Conservation (phyloP, 495 filamentous ascomycete genomes). For the Pyrenopolyporus hunteri region DNA sequence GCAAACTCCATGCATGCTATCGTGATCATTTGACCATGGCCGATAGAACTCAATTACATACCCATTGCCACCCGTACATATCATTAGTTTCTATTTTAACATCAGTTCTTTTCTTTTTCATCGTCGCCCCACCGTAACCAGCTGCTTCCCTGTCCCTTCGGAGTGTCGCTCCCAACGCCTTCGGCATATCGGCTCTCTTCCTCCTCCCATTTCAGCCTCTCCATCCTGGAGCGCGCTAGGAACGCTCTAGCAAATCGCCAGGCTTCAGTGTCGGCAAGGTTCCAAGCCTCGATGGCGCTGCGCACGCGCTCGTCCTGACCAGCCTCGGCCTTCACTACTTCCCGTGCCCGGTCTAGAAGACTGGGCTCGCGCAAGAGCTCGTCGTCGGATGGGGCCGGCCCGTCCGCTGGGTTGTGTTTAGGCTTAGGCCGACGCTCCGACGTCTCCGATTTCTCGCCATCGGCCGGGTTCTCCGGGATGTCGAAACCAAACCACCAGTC, state of each 20-base stretch:
- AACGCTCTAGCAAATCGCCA: slow-evolving; percentile 90
- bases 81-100: slow-evolving; percentile 29
- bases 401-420: slow-evolving; percentile 50
- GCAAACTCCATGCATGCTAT: slow-evolving; percentile 39
- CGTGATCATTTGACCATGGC: slow-evolving; percentile 22
- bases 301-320: slow-evolving; percentile 53
- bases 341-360: slow-evolving; percentile 66
- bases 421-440: slow-evolving; percentile 49
- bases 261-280: slow-evolving; percentile 87
- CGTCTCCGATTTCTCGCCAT: slow-evolving; percentile 59
- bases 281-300: slow-evolving; percentile 85
- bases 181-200: slow-evolving; percentile 69
- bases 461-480: slow-evolving; percentile 63
- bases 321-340: slow-evolving; percentile 55
- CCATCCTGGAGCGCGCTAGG: slow-evolving; percentile 61
- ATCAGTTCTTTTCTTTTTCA: slow-evolving; percentile 23
- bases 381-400: slow-evolving; percentile 56
- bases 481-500: slow-evolving; percentile 92
- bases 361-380: slow-evolving; percentile 61
- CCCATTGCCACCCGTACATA: slow-evolving; percentile 16
- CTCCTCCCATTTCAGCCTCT: slow-evolving; percentile 72
- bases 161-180: slow-evolving; percentile 52
- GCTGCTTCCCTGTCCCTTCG: slow-evolving; percentile 36
- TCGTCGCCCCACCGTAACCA: slow-evolving; percentile 43
- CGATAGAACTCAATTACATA: slow-evolving; percentile 10